Base-by-base conservation (phyloP, 1,139 yeast genomes). In the Suhomyces guaymorum region DNA sequence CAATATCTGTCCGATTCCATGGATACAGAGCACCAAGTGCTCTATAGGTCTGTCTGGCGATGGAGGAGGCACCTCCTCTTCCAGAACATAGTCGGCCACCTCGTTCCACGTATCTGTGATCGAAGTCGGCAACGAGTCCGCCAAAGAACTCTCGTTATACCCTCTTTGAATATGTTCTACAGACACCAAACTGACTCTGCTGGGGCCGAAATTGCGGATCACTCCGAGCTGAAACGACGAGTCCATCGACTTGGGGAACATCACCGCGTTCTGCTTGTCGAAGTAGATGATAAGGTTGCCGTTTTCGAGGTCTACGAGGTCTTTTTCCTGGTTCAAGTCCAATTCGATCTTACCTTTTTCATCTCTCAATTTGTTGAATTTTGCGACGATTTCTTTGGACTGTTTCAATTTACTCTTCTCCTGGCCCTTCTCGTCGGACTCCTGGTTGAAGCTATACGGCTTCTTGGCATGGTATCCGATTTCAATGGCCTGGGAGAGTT, bases 1-100 rank as follows among this genome's bases (percentile, higher is more conserved):
- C 40, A 92, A 67, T 26, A 83, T 79, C 57, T 92, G 98, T 1
- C 97, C 97, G 44, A 92, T 87, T 0, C 98, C 97, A 58, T 92
- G 98, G 29, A 90, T 75, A 46, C 95, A 92, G 12, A 92, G 66
- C 2, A 90, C 76, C 37, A 92, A 61, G 59, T 92, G 97, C 33
- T 87, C 89, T 12, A 89, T 71, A 19, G 77, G 68, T 40, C 95
- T 63, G 25, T 69, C 59, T 7, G 35, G 35, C 3, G 23, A 27
- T 4, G 35, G 31, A 7, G 18, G 5, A n/a, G 30, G 35, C 8
- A 22, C 14, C 15, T 26, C 27, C 7, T 21, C 26, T 9, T 28
- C 32, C 16, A 25, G 26, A 1, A 33, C 37, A 3, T 57, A 42
- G 15, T 44, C 48, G 3, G 49, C 40, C 23, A 60, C 59, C 34